phyloP scores from a whole-genome alignment of 1,284 basidiomycete genomes.

The Trichosporon inkin region DNA sequence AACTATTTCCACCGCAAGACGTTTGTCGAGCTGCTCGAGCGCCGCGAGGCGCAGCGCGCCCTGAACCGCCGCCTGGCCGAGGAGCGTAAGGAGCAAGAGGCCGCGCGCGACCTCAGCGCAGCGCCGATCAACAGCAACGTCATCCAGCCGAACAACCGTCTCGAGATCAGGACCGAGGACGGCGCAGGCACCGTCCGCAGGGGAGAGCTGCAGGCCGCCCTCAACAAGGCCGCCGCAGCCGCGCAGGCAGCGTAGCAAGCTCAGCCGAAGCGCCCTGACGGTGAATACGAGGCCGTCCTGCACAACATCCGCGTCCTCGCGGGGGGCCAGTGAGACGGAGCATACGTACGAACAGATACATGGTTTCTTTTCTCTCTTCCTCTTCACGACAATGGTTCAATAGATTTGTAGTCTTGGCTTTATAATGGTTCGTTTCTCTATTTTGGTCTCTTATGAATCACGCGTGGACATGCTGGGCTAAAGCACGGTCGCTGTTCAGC shows the following conservation, averaged over 20 bases:
- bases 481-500: background rate
- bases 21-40: slow-evolving; percentile 27
- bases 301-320: too few species aligned
- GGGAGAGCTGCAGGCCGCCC: background rate
- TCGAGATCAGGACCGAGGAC: slow-evolving; percentile 2
- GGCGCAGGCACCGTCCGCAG: background rate
- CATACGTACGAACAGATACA: background rate
- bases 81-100: slow-evolving; percentile 3
- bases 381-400: background rate
- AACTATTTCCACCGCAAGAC: slow-evolving; percentile 79
- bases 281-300: too few species aligned
- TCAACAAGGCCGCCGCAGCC: slow-evolving; percentile 5
- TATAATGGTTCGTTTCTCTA: background rate
- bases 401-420: slow-evolving; percentile 7
- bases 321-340: too few species aligned
- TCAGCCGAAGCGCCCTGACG: background rate
- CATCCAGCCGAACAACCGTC: background rate
- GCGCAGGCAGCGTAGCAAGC: slow-evolving; percentile 3
- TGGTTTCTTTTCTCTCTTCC: background rate
- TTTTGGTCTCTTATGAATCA: slow-evolving; percentile 4
- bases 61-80: slow-evolving; percentile 8
- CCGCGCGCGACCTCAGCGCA: background rate
- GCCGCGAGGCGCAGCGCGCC: slow-evolving; percentile 17
- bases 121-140: background rate
- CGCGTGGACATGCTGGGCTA: background rate